Percentiles rank a stretch among this genome's conserved stretches.
phyloP scores from a whole-genome alignment of 2,329 filamentous ascomycete species.

The Golovinomyces cichoracearum region DNA sequence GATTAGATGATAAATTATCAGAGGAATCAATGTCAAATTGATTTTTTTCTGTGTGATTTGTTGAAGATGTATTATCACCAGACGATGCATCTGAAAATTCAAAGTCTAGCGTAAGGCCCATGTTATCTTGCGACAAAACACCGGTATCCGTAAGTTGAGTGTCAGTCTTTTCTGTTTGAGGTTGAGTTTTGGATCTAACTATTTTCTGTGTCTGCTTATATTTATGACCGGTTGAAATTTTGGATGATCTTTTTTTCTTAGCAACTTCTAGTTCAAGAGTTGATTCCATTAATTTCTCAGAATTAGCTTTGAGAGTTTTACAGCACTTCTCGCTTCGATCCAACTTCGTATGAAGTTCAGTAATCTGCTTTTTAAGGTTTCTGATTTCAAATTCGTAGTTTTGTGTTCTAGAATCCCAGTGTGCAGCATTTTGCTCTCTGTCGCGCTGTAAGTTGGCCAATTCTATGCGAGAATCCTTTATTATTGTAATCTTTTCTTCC shows the following conservation, averaged over 20 bases:
- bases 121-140: not conserved
- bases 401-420: not conserved
- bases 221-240: not conserved
- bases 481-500: not conserved
- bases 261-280: not conserved
- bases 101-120: not conserved
- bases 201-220: not conserved
- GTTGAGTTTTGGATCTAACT: not conserved
- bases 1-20: constrained; percentile 1
- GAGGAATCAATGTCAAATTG: not conserved
- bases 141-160: not conserved
- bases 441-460: not conserved
- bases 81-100: not conserved
- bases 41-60: not conserved
- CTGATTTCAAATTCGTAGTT: not conserved
- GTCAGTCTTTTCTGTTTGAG: not conserved
- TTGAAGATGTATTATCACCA: not conserved
- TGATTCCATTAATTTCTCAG: constrained; percentile 4
- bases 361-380: not conserved
- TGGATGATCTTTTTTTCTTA: not conserved
- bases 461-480: not conserved
- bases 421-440: not conserved
- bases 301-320: constrained; percentile 3
- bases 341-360: constrained; percentile 15
- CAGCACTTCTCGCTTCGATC: constrained; percentile 4